A percentile compares a stretch with the other conserved stretches of the same genome.
phyloP scores from a whole-genome alignment of 352 stramenopile genomes.

The Phytophthora tentaculata region DNA sequence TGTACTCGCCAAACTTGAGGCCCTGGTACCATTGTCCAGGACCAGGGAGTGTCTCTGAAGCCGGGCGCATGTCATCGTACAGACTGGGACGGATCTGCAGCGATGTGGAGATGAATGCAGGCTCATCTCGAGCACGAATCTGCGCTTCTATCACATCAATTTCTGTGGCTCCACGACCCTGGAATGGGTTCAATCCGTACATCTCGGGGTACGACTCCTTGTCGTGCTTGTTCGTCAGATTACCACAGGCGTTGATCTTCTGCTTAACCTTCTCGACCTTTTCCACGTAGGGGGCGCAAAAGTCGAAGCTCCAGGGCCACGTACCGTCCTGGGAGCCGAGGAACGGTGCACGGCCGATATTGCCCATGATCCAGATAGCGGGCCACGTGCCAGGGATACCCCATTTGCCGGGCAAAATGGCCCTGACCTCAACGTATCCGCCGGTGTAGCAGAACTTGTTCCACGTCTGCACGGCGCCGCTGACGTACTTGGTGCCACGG shows the following conservation, averaged over 20 bases:
- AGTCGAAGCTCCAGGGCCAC: conserved; percentile 98
- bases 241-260: conserved; percentile 94
- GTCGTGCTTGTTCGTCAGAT: conserved; percentile 95
- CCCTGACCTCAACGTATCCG: conserved; percentile 95
- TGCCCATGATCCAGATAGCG: conserved; percentile 98
- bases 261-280: conserved; percentile 92
- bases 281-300: conserved; percentile 85
- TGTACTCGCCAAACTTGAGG: conserved; percentile 86
- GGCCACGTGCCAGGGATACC: conserved; percentile 96
- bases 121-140: conserved; percentile 85
- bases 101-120: conserved; percentile 93
- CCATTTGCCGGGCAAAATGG: conserved; percentile 95
- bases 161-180: conserved; percentile 95
- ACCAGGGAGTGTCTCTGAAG: conserved; percentile 53
- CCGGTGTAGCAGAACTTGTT: conserved; percentile 99
- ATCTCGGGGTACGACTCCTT: conserved; percentile 79
- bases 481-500: conserved; percentile 81
- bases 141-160: conserved; percentile 96
- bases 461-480: conserved; percentile 96
- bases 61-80: conserved; percentile 65
- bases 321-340: conserved; percentile 92
- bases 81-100: conserved; percentile 92
- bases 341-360: conserved; percentile 96
- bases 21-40: conserved; percentile 92
- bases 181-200: conserved; percentile 91